phyloP scores from a whole-genome alignment of 2,329 filamentous ascomycete genomes.

The Aspergillus tanneri region DNA sequence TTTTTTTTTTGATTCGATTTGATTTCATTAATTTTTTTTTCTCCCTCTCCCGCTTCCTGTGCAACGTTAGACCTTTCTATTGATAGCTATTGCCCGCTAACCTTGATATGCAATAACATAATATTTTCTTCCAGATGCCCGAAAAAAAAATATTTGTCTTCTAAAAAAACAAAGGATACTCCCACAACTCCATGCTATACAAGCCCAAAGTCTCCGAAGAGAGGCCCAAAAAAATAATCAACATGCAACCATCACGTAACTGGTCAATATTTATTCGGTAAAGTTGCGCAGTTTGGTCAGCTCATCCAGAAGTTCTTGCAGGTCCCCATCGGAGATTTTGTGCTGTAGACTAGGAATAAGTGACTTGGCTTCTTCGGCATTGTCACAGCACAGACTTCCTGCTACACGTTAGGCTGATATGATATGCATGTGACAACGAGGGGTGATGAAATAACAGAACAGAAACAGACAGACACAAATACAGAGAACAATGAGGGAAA shows the following conservation, averaged over 20 bases:
- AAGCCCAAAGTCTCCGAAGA: not conserved
- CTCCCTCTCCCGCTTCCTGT: not conserved
- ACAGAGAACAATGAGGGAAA: not conserved
- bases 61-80: not conserved
- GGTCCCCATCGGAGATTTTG: conserved; percentile 86
- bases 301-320: conserved; percentile 86
- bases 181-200: conserved; percentile 31
- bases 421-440: conserved; percentile 3
- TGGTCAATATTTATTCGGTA: conserved; percentile 33
- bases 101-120: not conserved
- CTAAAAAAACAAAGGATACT: too few relatives aligned
- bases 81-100: not conserved
- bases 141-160: not conserved
- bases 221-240: conserved; percentile 6
- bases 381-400: conserved; percentile 91
- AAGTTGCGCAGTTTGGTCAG: conserved; percentile 72
- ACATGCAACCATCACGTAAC: not conserved
- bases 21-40: not conserved
- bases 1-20: not conserved
- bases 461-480: conserved; percentile 1
- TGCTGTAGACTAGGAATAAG: conserved; percentile 84
- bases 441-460: not conserved
- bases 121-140: not conserved
- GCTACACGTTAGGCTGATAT: conserved; percentile 16
- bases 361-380: conserved; percentile 92